Conservation (phyloP, 495 filamentous ascomycete species). For the Podospora tetraspora region DNA sequence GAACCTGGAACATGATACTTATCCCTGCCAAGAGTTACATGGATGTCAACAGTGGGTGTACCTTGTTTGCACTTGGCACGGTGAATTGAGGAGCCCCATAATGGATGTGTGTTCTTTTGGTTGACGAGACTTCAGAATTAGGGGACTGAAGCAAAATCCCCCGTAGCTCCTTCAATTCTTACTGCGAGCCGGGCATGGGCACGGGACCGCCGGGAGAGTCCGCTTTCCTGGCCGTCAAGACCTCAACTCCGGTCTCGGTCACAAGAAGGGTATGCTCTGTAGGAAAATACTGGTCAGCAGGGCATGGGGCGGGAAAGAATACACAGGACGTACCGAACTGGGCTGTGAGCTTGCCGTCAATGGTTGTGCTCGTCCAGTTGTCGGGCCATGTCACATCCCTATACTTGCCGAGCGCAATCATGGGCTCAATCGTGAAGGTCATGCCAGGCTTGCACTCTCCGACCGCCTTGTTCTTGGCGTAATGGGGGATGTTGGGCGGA, state of each 20-base stretch:
- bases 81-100: neutral
- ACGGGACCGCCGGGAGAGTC: conserved; percentile 83
- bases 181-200: conserved; percentile 49
- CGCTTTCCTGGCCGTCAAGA: conserved; percentile 76
- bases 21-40: neutral
- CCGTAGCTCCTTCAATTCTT: neutral
- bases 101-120: neutral
- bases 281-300: neutral
- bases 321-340: conserved; percentile 58
- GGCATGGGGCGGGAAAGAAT: neutral
- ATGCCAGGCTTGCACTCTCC: conserved; percentile 81
- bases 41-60: neutral
- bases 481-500: conserved; percentile 81
- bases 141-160: too few relatives aligned
- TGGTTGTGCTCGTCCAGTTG: conserved; percentile 82
- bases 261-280: conserved; percentile 89
- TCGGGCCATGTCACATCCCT: conserved; percentile 85
- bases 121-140: neutral
- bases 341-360: conserved; percentile 74
- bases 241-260: conserved; percentile 88
- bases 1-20: neutral
- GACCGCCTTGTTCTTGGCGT: conserved; percentile 86
- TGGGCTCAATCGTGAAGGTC: conserved; percentile 92
- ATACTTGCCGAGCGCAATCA: conserved; percentile 79
- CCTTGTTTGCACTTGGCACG: neutral